A percentile compares a stretch with the other conserved stretches of the same genome.
phyloP scores from a whole-genome alignment of 331 rosid genomes.

The Quercus lobata region DNA sequence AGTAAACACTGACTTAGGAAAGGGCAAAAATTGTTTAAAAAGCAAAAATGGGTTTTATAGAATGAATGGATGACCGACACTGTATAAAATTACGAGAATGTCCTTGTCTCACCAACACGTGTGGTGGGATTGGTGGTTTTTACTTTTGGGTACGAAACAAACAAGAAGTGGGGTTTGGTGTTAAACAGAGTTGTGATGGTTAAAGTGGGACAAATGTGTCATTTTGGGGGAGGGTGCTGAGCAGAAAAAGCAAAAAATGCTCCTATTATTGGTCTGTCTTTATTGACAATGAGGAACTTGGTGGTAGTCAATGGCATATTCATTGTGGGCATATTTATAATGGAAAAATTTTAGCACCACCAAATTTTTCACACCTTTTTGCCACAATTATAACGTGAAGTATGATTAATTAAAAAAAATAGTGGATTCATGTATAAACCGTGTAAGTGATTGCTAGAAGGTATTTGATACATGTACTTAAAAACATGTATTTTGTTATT shows the following conservation, averaged over 20 bases:
- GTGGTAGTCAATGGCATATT: too few relatives aligned
- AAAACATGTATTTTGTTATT: too few relatives aligned
- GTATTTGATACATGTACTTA: too few relatives aligned
- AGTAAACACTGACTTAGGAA: conserved; percentile 25
- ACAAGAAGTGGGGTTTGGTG: not conserved
- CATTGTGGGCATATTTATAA: too few relatives aligned
- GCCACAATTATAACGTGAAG: fast-evolving
- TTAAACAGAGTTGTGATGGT: not conserved
- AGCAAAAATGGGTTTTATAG: not conserved
- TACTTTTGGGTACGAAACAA: not conserved
- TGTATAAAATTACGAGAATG: conserved; percentile 8
- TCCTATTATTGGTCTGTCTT: too few relatives aligned
- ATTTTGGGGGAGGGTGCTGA: not conserved
- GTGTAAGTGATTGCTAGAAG: too few relatives aligned
- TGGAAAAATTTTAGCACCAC: too few relatives aligned
- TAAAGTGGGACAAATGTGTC: conserved; percentile 8
- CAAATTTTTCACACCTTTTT: too few relatives aligned
- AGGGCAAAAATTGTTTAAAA: conserved; percentile 8
- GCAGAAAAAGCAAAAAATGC: not conserved
- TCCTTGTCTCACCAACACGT: not conserved
- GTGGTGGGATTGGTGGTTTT: not conserved
- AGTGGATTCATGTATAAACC: too few relatives aligned
- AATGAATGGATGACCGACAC: conserved; percentile 27
- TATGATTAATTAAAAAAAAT: too few relatives aligned
- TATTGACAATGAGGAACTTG: too few relatives aligned